Evolutionary conservation across 495 filamentous ascomycete genomes (phyloP).

Genomic region (Melanomma pulvis-pyrius): DNA sequence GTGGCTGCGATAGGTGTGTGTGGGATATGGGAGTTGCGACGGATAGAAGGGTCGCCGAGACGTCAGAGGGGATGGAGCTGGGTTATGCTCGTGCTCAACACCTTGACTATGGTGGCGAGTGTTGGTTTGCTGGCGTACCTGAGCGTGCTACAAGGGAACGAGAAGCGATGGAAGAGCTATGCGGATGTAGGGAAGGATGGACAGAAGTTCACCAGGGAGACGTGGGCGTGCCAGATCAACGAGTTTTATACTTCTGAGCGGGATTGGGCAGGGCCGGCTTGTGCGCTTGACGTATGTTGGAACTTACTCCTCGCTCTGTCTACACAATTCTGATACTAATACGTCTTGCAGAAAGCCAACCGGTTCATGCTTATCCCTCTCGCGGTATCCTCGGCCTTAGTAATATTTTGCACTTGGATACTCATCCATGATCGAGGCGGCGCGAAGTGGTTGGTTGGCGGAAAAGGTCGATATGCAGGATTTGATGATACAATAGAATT

Average conservation of each 20-base stretch:
- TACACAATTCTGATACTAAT: background rate
- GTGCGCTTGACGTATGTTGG: slow-evolving; percentile 14
- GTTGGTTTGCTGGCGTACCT: slow-evolving; percentile 10
- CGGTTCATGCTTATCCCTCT: slow-evolving; percentile 24
- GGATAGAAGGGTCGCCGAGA: slow-evolving; percentile 13
- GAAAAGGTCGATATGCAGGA: slow-evolving; percentile 20
- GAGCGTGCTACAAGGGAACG: slow-evolving; percentile 13
- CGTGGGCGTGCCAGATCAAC: slow-evolving; percentile 16
- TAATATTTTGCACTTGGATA: slow-evolving; percentile 6
- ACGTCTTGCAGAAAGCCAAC: slow-evolving; percentile 13
- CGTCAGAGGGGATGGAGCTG: slow-evolving; percentile 17
- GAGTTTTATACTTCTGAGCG: background rate
- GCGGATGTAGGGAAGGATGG: slow-evolving; percentile 2
- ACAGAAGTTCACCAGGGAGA: slow-evolving; percentile 14
- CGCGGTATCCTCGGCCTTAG: slow-evolving; percentile 7
- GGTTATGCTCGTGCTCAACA: background rate
- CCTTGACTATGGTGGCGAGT: background rate
- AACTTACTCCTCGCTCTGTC: background rate
- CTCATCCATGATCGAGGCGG: slow-evolving; percentile 17
- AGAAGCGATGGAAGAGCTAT: slow-evolving; percentile 6
- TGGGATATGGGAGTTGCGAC: slow-evolving; percentile 22
- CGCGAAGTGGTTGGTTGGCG: slow-evolving; percentile 18
- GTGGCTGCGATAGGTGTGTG: slow-evolving; percentile 4
- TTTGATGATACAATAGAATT: slow-evolving; percentile 17
- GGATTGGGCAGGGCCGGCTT: slow-evolving; percentile 21